These are phyloP conservation scores for Penicillium griseofulvum DNA, from an alignment of 2,329 filamentous ascomycete species.

Conservation along the genomic window DNA sequence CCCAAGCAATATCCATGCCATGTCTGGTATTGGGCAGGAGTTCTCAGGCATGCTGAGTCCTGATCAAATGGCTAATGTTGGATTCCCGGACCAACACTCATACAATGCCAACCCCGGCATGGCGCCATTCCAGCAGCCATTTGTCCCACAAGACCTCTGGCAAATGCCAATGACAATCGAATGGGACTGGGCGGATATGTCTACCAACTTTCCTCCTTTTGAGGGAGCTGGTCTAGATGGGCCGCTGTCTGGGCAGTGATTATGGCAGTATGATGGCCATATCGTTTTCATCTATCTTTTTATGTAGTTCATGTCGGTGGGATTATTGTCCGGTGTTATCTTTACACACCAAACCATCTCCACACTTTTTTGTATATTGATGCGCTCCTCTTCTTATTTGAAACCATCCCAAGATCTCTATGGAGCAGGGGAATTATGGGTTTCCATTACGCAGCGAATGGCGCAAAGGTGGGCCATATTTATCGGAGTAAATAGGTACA, in stretches of 20 bases:
- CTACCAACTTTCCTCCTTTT: constrained; percentile 37
- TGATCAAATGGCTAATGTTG: constrained; percentile 32
- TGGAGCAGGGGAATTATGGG: background rate
- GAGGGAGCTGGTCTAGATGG: constrained; percentile 25
- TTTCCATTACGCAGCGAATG: constrained; percentile 6
- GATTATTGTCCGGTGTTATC: constrained; percentile 3
- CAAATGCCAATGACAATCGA: constrained; percentile 94
- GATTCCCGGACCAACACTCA: constrained; percentile 32
- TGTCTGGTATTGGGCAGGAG: constrained; percentile 34
- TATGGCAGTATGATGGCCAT: constrained; percentile 15
- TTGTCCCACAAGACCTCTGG: constrained; percentile 91
- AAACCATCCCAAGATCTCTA: background rate
- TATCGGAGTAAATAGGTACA: background rate
- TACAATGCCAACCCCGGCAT: constrained; percentile 34
- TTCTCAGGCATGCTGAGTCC: constrained; percentile 41
- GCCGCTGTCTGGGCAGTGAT: constrained; percentile 27
- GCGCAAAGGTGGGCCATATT: background rate
- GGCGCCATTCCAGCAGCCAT: constrained; percentile 71
- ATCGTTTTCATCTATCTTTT: background rate
- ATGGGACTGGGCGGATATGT: constrained; percentile 70
- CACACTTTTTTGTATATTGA: constrained; percentile 18
- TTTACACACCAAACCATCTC: constrained; percentile 10
- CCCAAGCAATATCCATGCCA: constrained; percentile 26
- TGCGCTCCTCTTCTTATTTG: constrained; percentile 3
- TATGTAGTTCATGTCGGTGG: constrained; percentile 7